Base-by-base conservation (phyloP, 805 yeast species). In the Maudiozyma bulderi region DNA sequence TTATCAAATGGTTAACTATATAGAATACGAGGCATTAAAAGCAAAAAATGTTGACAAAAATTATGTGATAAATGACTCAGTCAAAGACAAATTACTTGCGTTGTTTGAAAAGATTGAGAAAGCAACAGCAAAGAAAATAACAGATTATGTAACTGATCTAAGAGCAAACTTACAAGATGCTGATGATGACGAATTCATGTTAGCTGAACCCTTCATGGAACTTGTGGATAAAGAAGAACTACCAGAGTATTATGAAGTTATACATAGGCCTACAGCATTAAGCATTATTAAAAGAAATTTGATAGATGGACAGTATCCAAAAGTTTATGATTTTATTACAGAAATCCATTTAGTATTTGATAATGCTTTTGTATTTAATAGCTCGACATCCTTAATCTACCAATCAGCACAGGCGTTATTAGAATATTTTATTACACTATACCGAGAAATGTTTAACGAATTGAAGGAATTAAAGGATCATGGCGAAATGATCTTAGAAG, bases 311-410 rank as follows among this genome's bases (percentile, higher is more conserved):
- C 73, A 76, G 32, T 77, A 78, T 51, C 70, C 73, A 3, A 74
- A 76, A 39, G 73, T 87, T 50, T 77, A 75, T 37, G 78, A 73
- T 45, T 85, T 88, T 58, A 68, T 75, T 49, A 74, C 72, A 20
- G 84, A 82, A 46, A 71, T 84, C 6, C 68, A 71, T 31, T 68
- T 82, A 47, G 81, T 91, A 11, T 89, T 90, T 68, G 60, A 72
- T 43, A 93, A 93, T 66, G 95, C 97, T 1, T 80, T 80, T 60
- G 64, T 74, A 1, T 91, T 81, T 66, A 91, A 90, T 64, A 84
- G 81, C 51, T 84, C 84, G 47, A 79, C 77, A 1, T 79, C 93
- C 47, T 73, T 79, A 47, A 81, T 90, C 40, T 80, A 81, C 59
- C 77, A 77, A 51, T 95, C 88, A 66, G 83, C 97, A 0, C 67